Evolutionary conservation across 441 rosid species (phyloP), one percentile per base, ranked within the genome.

Genomic region (Populus hybrid): DNA sequence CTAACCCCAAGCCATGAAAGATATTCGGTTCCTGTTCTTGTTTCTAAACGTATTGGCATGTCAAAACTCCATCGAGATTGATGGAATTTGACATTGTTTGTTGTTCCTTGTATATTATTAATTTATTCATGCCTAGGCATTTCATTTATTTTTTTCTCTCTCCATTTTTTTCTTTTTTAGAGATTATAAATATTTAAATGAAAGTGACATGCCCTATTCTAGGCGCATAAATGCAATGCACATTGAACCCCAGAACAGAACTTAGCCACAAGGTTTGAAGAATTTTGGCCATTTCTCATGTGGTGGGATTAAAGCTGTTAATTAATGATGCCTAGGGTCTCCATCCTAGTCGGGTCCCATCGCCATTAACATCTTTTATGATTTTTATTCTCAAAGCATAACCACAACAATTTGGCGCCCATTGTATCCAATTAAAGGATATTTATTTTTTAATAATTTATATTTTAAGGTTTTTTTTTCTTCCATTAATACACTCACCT

Each of bases 181-280:
- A 40, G 50, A 10, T 40, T 40, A 40, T 40, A 0, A 11, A 34
- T 34, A 6, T 34, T 34, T 34, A 66, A 34, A 74, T 46, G 75
- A 77, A 81, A 81, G 42, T 10, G 79, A 76, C 78, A 38, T 8
- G 38, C 71, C 78, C 57, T 35, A 8, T 36, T 76, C 24, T 16
- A 21, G 74, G 53, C 67, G 74, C 68, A 7, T 19, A 32, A 79
- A 70, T 84, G 12, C 84, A 77, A 30, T 79, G 82, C 79, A 71
- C 75, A 35, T 65, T 10, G 67, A 70, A 78, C 57, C 19, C 23
- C 18, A 38, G 53, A 69, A 32, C 0, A 67, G 40, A 12, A 10
- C 38, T 23, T 21, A 38, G 36, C 21, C 26, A 19, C 1, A 32
- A 9, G 71, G 9, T 42, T 18, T 2, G 24, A 36, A 70, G 21